Percentiles rank a stretch among this genome's conserved stretches.
phyloP scores from a whole-genome alignment of 2,329 filamentous ascomycete genomes.

The Diplodia mutila region DNA sequence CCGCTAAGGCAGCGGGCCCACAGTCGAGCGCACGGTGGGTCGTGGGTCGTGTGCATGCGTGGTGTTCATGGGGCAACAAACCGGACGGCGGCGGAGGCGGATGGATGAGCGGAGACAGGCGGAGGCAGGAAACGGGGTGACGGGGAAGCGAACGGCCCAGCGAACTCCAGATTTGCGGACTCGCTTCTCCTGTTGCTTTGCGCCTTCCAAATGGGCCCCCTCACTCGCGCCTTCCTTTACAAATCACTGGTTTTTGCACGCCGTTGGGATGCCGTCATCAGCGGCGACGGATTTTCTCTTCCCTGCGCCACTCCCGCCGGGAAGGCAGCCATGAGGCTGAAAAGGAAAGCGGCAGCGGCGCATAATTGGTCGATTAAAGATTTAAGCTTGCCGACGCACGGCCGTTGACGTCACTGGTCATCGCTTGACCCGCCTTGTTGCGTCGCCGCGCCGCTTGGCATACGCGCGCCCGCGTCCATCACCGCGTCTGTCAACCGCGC shows the following conservation, averaged over 20 bases:
- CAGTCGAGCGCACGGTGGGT: not conserved
- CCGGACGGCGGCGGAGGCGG: not conserved
- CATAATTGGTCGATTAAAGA: not conserved
- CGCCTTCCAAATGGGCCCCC: no score
- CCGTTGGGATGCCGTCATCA: not conserved
- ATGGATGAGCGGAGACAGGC: not conserved
- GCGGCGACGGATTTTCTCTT: not conserved
- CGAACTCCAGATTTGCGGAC: not conserved
- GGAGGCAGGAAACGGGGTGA: slow-evolving; percentile 5
- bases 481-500: no score
- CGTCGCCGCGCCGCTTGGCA: not conserved
- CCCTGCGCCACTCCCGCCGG: slow-evolving; percentile 21
- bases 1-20: not conserved
- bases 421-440: slow-evolving; percentile 16
- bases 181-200: not conserved
- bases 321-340: not conserved
- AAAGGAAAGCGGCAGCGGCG: not conserved
- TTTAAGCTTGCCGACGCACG: slow-evolving; percentile 19
- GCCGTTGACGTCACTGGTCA: slow-evolving; percentile 17
- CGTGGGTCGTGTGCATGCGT: slow-evolving; percentile 3
- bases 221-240: no score
- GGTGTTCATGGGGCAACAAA: not conserved
- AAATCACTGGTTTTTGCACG: not conserved
- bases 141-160: not conserved
- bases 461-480: not conserved